These are phyloP conservation scores for Avena atlantica DNA, from an alignment of 176 grass and related monocot genomes.

Conservation along the genomic window DNA sequence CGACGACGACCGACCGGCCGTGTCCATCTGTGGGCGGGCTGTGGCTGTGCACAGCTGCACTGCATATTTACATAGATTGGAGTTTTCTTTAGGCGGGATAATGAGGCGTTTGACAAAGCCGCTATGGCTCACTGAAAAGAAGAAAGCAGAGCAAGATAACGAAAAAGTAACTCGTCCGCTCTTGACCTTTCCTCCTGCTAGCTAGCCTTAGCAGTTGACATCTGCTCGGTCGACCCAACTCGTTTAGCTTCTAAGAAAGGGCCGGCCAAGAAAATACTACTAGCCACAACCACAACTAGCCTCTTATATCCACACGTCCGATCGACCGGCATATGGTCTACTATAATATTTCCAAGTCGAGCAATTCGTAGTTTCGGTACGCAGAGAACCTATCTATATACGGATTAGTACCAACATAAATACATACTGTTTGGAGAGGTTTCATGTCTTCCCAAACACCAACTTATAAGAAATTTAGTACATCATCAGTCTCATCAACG, in stretches of 20 bases:
- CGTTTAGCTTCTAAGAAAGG: background rate
- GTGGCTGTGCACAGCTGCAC: constrained; percentile 15
- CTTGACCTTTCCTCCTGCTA: background rate
- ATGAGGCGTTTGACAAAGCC: constrained; percentile 31
- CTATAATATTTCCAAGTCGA: background rate
- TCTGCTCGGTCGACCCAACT: background rate
- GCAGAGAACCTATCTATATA: background rate
- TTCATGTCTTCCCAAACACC: background rate
- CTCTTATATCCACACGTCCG: too few species aligned
- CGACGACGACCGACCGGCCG: constrained; percentile 30
- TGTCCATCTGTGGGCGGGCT: background rate
- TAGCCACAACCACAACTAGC: too few species aligned
- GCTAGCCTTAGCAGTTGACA: background rate
- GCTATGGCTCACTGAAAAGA: background rate
- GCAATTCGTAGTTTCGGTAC: background rate
- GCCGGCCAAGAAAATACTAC: too few species aligned
- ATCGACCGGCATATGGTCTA: too few species aligned
- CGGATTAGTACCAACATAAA: background rate
- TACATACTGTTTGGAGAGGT: background rate
- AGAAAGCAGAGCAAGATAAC: too few species aligned
- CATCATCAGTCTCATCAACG: background rate
- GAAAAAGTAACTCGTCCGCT: background rate
- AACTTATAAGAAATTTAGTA: background rate
- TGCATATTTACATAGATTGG: background rate
- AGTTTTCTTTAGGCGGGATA: constrained; percentile 31